Base-by-base conservation (phyloP, 257 asterid species). In the Gynochthodes officinalis region DNA sequence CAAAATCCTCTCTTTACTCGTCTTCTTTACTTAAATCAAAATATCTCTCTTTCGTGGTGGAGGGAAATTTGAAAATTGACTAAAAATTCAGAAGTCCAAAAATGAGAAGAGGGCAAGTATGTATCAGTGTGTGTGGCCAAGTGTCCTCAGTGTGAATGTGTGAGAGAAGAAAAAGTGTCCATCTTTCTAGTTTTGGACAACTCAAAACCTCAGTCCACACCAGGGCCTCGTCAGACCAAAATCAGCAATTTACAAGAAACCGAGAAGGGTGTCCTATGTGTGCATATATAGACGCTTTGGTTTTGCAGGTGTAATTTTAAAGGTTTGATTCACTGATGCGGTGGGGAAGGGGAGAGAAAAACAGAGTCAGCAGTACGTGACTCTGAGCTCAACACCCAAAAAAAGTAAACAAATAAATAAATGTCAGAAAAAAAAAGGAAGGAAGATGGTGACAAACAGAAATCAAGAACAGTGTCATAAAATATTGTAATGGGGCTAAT, bases 101-200 rank as follows among this genome's bases (percentile, higher is more conserved):
- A 79, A 61, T 19, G 44, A 68, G 63, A 75, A 73, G 80, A 49
- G 72, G 25, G 71, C 8, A 32, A 8, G n/a, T 35, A 33, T 13
- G 73, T 53, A 46, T 16, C 37, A 35, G 7, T 9, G 72, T 33
- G 57, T 6, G 80, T 4, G 73, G 59, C 53, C 33, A 35, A 44
- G 42, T 53, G 71, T 64, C 49, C 25, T 70, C 46, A 54, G 62
- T 70, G 80, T 12, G 80, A 70, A 63, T 70, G 69, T 70, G 77
- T 71, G 78, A 57, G 74, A 76, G 75, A 77, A 73, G 83, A 73
- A 69, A 75, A 80, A 62, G 75, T 58, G 79, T 60, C 76, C 77
- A 48, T 57, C 74, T 75, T 73, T 70, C 67, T 49, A 25, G 62
- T 77, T n/a, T 53, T 77, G 79, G 79, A 67, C 75, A 49, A 46